Conservation (phyloP, 257 asterid genomes). For the Solanum sitiens region DNA sequence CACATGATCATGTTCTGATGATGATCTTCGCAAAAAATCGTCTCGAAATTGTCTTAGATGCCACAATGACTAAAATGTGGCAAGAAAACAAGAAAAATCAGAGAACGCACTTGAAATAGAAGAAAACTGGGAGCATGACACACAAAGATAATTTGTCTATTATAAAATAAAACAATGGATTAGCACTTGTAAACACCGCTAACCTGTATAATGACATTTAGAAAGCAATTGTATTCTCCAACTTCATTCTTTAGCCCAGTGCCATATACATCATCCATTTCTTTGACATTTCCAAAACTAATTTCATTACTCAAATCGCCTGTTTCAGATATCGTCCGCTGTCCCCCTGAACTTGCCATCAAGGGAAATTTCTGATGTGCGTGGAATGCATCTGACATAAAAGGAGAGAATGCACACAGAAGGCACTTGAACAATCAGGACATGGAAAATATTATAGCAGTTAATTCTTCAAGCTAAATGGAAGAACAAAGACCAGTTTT, state of each 20-base stretch:
- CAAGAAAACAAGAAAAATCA: background rate
- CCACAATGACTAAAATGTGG: slow-evolving; percentile 68
- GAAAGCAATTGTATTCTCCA: slow-evolving; percentile 97
- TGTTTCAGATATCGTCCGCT: slow-evolving; percentile 24
- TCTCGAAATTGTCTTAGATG: slow-evolving; percentile 73
- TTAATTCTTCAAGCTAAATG: background rate
- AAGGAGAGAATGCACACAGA: slow-evolving; percentile 1
- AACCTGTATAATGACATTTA: slow-evolving; percentile 98
- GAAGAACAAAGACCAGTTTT: background rate
- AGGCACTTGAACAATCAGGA: background rate
- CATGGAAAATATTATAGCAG: background rate
- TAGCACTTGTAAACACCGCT: slow-evolving; percentile 5
- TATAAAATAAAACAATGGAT: background rate
- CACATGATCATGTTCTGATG: slow-evolving; percentile 62
- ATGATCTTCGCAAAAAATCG: slow-evolving; percentile 60
- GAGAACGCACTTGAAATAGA: slow-evolving; percentile 1
- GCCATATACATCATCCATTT: slow-evolving; percentile 53
- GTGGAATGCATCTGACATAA: slow-evolving; percentile 39
- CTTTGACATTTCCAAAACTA: slow-evolving; percentile 16
- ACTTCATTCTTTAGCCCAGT: slow-evolving; percentile 84
- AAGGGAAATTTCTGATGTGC: slow-evolving; percentile 37
- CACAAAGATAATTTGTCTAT: background rate
- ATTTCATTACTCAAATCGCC: slow-evolving; percentile 21
- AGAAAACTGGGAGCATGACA: background rate
- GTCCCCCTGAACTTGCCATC: slow-evolving; percentile 24